A percentile compares a stretch with the other conserved stretches of the same genome.
phyloP scores from a whole-genome alignment of 495 filamentous ascomycete species.

The Aspergillus olivimuriae region DNA sequence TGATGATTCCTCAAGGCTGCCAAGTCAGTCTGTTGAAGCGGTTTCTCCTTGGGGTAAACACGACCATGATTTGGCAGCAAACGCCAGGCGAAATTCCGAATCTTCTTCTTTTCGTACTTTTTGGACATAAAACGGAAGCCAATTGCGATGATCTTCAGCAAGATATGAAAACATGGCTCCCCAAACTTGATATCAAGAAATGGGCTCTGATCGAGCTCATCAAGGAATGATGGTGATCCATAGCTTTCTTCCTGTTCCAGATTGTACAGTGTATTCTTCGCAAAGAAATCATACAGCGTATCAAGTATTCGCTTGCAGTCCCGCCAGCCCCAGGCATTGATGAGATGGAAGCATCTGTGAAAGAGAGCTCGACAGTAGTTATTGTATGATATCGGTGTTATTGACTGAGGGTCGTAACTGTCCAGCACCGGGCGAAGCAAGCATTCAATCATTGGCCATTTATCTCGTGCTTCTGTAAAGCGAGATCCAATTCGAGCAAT shows the following conservation, averaged over 20 bases:
- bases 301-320: constrained; percentile 73
- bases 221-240: constrained; percentile 72
- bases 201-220: constrained; percentile 58
- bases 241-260: constrained; percentile 70
- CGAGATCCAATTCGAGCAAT: constrained; percentile 51
- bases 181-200: constrained; percentile 53
- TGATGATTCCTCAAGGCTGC: constrained; percentile 88
- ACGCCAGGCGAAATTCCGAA: constrained; percentile 69
- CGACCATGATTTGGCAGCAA: constrained; percentile 85
- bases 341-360: constrained; percentile 70
- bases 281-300: constrained; percentile 86
- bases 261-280: constrained; percentile 63
- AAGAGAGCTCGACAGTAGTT: constrained; percentile 71
- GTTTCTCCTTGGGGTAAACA: constrained; percentile 77
- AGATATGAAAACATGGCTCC: constrained; percentile 89
- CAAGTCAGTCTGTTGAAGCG: constrained; percentile 67
- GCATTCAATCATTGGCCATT: constrained; percentile 65
- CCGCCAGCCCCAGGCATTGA: constrained; percentile 80
- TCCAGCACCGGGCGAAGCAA: constrained; percentile 60
- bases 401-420: constrained; percentile 52
- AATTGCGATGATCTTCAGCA: constrained; percentile 75
- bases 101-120: constrained; percentile 59
- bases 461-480: constrained; percentile 49
- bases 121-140: constrained; percentile 57
- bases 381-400: constrained; percentile 60